Conservation (phyloP, 2,329 filamentous ascomycete genomes). For the Hypoxylon sp. region DNA sequence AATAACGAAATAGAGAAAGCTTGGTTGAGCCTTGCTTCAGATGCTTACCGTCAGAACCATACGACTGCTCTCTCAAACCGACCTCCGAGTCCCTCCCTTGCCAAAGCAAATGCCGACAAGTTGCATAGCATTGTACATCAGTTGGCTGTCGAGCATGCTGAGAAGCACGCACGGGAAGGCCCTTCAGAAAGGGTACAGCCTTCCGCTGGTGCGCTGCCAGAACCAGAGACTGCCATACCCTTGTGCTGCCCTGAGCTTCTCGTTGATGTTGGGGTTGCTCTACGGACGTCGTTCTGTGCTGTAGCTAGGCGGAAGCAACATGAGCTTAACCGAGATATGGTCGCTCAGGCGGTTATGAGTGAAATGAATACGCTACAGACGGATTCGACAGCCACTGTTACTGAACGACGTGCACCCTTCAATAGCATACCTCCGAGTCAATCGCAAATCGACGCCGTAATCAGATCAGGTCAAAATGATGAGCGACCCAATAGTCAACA, state of each 20-base stretch:
- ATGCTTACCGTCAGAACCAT: slow-evolving; percentile 65
- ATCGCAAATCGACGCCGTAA: slow-evolving; percentile 33
- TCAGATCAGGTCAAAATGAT: slow-evolving; percentile 23
- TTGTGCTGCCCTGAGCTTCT: slow-evolving; percentile 66
- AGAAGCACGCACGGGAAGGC: slow-evolving; percentile 61
- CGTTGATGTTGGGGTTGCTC: slow-evolving; percentile 63
- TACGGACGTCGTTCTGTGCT: slow-evolving; percentile 66
- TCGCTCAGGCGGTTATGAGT: slow-evolving; percentile 63
- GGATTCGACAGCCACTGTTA: slow-evolving; percentile 43
- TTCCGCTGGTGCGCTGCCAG: slow-evolving; percentile 50
- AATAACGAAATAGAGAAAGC: slow-evolving; percentile 84
- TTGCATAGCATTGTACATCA: slow-evolving; percentile 59
- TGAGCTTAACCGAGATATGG: slow-evolving; percentile 60
- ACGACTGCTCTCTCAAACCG: slow-evolving; percentile 55
- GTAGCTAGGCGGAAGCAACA: slow-evolving; percentile 60
- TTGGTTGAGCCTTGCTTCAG: slow-evolving; percentile 75
- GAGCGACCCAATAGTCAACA: slow-evolving; percentile 36
- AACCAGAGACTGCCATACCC: slow-evolving; percentile 51
- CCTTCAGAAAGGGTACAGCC: slow-evolving; percentile 53
- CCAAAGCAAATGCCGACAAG: slow-evolving; percentile 56
- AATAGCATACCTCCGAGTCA: slow-evolving; percentile 40
- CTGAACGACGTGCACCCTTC: slow-evolving; percentile 41
- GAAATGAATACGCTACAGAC: slow-evolving; percentile 51
- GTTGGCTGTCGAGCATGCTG: slow-evolving; percentile 63
- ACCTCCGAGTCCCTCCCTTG: slow-evolving; percentile 54